Base-by-base conservation (phyloP, 1,139 yeast genomes). In the Diutina siamensis region DNA sequence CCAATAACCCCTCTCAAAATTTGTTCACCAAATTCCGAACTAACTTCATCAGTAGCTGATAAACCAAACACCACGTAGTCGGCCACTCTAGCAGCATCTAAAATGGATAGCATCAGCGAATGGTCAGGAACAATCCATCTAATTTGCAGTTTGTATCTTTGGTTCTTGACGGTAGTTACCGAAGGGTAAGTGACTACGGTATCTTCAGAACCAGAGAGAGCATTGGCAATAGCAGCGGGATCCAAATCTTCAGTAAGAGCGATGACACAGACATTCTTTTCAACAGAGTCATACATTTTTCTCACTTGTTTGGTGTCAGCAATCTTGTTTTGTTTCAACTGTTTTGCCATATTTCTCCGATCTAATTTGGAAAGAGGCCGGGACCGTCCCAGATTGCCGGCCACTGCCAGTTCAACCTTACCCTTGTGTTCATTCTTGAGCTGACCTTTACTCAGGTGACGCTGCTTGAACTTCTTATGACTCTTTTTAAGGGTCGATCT, bases 381-480 rank as follows among this genome's bases (percentile, higher is more conserved):
- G 56, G 67, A 77, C 40, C 64, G 63, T 36, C 65, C 58, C 2
- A 65, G 61, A 15, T 56, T 49, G 3, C 53, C 47, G 13, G 52
- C 21, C 8, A 17, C 32, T 4, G 32, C 45, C 57, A 82, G 84
- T 58, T 89, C 97, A 34, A 92, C 87, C 62, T 87, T 88, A 51
- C 97, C 97, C 61, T 89, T 89, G 54, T 69, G 71, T 49, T 76
- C 71, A 51, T 85, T 83, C 60, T 87, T 89, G 56, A 88, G 62
- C 46, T 88, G 79, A 48, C 96, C 86, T 59, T 92, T 92, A n/a
- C 94, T 77, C 19, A 96, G 78, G 68, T 92, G 97, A 58, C 80
- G 83, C 7, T 95, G 79, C 60, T 92, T 92, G 73, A 87, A 92
- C 10, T 92, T 75, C 65, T 92, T 92, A 57, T 89, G 95, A 46